Base-by-base conservation (phyloP, 805 yeast genomes). In the Saturnispora quitensis region DNA sequence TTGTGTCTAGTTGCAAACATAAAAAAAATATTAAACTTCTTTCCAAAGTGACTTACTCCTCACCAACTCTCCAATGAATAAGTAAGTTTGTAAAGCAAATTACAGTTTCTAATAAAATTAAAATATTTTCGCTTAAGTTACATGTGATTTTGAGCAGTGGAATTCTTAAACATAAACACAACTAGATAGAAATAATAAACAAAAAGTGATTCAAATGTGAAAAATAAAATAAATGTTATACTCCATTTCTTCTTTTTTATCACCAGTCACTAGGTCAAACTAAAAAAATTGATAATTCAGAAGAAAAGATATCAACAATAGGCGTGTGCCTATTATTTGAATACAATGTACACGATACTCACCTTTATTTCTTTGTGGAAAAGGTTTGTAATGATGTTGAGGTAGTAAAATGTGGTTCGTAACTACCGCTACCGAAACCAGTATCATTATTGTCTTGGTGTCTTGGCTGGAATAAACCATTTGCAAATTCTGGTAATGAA, bases 391-490 rank as follows among this genome's bases (percentile, higher is more conserved):
- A 65, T 31, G 70, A 62, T 20, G 74, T 64, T 49, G 73, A 72
- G 4, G 73, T 72, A 56, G 75, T 75, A 72, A 76, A 71, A 58
- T 71, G 70, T 63, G 74, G 80, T 35, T 73, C 62, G 34, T 60
- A 49, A 52, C 62, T 58, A 40, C 62, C 59, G 45, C 72, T 67
- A 57, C 72, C 68, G 44, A 59, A 60, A 66, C 89, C 88, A 57
- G 98, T 91, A 68, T 90, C 98, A 66, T 90, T 87, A 72, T 88
- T 82, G 62, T 73, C 69, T 63, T 77, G 79, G 58, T 82, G 80
- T 73, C 89, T 86, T 70, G 97, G 97, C 73, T 91, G 99, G 76
- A 91, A 78, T 56, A 91, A 69, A 67, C 96, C 96, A 35, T 73
- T 62, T 45, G 70, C 69, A 55, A 67, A 62, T 31, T 64, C 58